Evolutionary conservation across 73 alveolate species (phyloP), one percentile per base, ranked within the genome.

Genomic region (Vitrella brassicaformis): DNA sequence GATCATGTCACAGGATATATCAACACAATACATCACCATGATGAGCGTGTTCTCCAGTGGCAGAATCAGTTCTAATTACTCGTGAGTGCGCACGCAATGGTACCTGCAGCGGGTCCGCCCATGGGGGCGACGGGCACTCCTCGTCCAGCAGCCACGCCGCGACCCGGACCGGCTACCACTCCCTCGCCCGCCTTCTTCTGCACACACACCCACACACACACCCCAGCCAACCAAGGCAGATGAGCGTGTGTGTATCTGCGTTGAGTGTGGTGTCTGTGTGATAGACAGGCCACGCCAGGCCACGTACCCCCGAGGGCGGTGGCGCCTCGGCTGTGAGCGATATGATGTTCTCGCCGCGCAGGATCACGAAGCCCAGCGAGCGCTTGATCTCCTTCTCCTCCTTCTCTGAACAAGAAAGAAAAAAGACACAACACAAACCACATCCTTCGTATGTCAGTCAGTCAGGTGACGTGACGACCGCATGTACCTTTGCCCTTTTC

Each of bases 321-420:
- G 56, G 98, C 27, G 96, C 98, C 89, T 95, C 99, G 14, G 99
- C 99, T 71, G 96, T 85, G 81, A 96, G 84, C 30, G 98, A 89
- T 67, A 96, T 92, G 39, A 96, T 94, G 87, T 92, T 96, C 81
- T 96, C 99, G 68, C 99, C 99, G 9, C 69, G 69, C 69, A 56
- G 25, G 27, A 56, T n/a, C 9, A 56, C 69, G 29, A 56, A 25
- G 25, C 69, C 69, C 10, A 56, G 69, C 28, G 28, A 8, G 9
- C 69, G 69, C 69, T 56, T 56, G 28, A 56, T 1, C 69, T 56
- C 69, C 56, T 39, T 39, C 14, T 39, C 56, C 56, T 39, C 22
- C n/a, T n/a, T n/a, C n/a, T n/a, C n/a, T n/a, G n/a, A n/a, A n/a
- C n/a, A n/a, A 14, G 56, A 39, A 39, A 14, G 56, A 4, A 4